phyloP scores from a whole-genome alignment of 164 flowering plant genomes.

The Magnolia kwangsiensis region DNA sequence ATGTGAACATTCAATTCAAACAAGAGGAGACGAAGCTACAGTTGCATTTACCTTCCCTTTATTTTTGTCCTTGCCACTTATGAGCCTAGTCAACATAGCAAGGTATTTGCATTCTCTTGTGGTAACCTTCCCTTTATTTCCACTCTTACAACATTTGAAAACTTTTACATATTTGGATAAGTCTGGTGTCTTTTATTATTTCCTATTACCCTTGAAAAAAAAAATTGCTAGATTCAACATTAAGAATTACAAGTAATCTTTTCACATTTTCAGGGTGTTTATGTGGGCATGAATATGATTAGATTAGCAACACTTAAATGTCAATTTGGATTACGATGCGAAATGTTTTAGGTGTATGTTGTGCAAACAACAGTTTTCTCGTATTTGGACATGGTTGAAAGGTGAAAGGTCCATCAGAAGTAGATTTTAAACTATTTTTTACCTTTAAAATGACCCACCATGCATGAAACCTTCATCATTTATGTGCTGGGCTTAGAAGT shows the following conservation, averaged over 20 bases:
- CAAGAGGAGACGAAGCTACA: no score
- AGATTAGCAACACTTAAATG: neutral
- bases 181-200: neutral
- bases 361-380: neutral
- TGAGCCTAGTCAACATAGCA: constrained; percentile 84
- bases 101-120: constrained; percentile 41
- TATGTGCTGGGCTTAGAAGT: neutral
- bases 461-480: neutral
- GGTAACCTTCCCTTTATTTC: neutral
- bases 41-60: no score
- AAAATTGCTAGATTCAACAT: neutral
- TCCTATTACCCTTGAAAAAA: no score
- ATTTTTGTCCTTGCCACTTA: constrained; percentile 76
- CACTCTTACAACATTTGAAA: neutral
- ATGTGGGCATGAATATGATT: no score
- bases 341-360: neutral
- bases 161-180: neutral
- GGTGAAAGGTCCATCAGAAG: neutral
- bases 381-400: neutral
- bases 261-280: no score
- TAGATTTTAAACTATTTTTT: neutral
- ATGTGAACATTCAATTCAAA: no score
- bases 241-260: neutral
- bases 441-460: neutral
- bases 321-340: neutral